Base-by-base conservation (phyloP, 768 basidiomycete species). In the Mrakia gelida region DNA sequence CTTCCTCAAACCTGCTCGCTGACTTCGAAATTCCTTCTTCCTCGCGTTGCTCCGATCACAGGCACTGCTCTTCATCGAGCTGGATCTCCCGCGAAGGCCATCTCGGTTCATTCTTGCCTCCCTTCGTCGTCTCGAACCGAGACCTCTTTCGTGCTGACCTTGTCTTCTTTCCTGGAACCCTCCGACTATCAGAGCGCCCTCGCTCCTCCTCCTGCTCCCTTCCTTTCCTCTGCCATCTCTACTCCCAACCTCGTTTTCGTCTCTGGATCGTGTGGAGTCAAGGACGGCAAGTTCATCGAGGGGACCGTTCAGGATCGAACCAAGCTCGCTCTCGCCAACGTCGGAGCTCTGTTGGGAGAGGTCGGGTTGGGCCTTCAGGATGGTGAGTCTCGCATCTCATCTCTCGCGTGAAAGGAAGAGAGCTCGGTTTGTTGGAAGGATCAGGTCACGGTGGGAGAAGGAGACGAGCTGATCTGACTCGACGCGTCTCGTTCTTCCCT, bases 221-320 rank as follows among this genome's bases (percentile, higher is more conserved):
- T 78, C 72, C 73, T 78, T 30, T 63, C 56, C 32, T 73, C 71
- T 4, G 77, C 77, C 16, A 78, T 78, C 49, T 71, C 71, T 5
- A 74, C 77, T 15, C 49, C 71, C 54, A 71, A 59, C 45, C 72
- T 78, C 21, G 71, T 72, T n/a, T 78, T 78, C 45, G 72, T 78
- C 8, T 78, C 77, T 4, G 77, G 77, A n/a, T 54, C 72, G 10
- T 73, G 71, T 41, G 77, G 77, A 30, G 72, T 78, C 52, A 74
- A 78, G 67, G 63, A 78, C 59, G 77, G 77, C 43, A 70, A 65
- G 38, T 78, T 73, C 62, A 73, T 68, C 28, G 63, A 78, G 13
- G 77, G 72, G 23, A 70, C 73, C 30, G 77, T 78, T 16, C n/a
- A 38, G 34, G 77, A 75, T 43, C 63, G 77, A 41, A 78, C 77